A percentile compares a stretch with the other conserved stretches of the same genome.
phyloP scores from a whole-genome alignment of 345 rosid species.

The Rhizophora mangle region DNA sequence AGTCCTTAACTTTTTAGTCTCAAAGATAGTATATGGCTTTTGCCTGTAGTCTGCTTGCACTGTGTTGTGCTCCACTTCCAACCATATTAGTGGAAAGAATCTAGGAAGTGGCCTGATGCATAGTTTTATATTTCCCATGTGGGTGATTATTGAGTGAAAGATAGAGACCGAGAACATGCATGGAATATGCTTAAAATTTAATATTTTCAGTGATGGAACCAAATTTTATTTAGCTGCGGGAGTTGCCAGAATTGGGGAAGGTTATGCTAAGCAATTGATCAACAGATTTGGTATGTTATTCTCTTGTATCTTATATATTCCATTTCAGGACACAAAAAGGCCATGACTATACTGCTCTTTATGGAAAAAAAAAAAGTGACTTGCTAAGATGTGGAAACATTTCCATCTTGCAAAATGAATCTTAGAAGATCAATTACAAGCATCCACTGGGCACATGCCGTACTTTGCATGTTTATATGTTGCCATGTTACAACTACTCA shows the following conservation, averaged over 20 bases:
- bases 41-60: too few species aligned
- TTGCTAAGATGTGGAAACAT: neutral
- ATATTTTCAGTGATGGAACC: slow-evolving; percentile 8
- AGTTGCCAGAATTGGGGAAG: slow-evolving; percentile 80
- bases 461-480: neutral
- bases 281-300: slow-evolving; percentile 62
- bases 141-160: neutral
- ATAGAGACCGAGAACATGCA: neutral
- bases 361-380: neutral
- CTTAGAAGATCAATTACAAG: too few species aligned
- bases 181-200: neutral
- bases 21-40: too few species aligned
- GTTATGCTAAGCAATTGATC: slow-evolving; percentile 70
- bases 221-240: slow-evolving; percentile 46
- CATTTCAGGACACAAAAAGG: neutral
- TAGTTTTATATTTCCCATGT: neutral
- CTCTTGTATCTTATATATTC: slow-evolving; percentile 5
- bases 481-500: slow-evolving; percentile 7
- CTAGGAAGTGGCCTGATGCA: too few species aligned
- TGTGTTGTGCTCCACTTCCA: too few species aligned
- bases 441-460: too few species aligned
- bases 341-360: neutral
- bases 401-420: neutral
- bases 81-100: too few species aligned
- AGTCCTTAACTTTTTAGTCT: too few species aligned